Conservation (phyloP, 176 grass and related monocot genomes). For the Elymus sibiricus region DNA sequence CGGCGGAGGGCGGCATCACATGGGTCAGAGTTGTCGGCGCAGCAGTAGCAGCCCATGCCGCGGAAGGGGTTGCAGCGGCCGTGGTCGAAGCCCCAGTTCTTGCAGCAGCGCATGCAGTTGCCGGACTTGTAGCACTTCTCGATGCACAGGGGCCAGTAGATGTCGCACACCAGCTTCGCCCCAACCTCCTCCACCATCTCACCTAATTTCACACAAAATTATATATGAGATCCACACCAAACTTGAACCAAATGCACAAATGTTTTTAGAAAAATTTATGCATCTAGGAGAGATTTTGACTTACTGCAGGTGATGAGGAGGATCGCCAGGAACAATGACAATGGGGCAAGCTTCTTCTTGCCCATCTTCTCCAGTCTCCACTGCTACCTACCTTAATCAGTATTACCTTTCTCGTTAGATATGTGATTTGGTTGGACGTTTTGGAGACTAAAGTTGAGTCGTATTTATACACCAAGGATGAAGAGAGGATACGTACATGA, state of each 20-base stretch:
- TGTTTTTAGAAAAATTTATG: not conserved
- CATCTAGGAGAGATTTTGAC: not conserved
- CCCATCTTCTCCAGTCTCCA: not conserved
- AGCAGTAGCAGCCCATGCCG: not conserved
- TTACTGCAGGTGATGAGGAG: not conserved
- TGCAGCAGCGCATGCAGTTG: conserved; percentile 2
- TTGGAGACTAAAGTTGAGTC: not conserved
- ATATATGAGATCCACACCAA: not conserved
- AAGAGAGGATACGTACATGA: not conserved
- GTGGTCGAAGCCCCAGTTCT: not conserved
- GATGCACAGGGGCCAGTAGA: not conserved
- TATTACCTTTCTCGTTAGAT: not conserved
- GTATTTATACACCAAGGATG: not conserved
- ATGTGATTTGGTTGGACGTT: not conserved
- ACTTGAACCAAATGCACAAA: not conserved
- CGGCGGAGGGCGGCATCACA: not conserved
- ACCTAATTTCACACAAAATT: not conserved
- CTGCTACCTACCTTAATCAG: not conserved
- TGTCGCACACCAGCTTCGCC: not conserved
- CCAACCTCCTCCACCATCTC: not conserved
- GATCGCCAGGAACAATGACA: not conserved
- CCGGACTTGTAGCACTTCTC: not conserved
- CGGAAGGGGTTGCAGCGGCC: not conserved
- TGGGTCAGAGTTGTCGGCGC: not conserved
- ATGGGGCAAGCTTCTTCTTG: not conserved